Conservation (phyloP, 495 filamentous ascomycete species). For the Lepidopterella palustris region DNA sequence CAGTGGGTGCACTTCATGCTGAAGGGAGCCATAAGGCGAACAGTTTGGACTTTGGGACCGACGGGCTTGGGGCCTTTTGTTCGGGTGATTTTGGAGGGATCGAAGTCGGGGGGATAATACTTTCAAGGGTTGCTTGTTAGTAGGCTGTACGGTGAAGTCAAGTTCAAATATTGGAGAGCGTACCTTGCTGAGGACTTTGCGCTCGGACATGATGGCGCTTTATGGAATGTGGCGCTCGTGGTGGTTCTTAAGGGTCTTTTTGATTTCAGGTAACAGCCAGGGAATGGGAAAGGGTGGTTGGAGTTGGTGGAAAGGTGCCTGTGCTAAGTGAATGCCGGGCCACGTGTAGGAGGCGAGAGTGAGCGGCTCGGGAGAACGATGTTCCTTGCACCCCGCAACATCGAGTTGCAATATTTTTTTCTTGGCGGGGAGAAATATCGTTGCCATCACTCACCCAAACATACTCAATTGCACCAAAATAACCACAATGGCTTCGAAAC, state of each 20-base stretch:
- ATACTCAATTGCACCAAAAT: constrained; percentile 1
- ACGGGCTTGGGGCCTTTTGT: constrained; percentile 60
- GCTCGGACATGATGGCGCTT: constrained; percentile 77
- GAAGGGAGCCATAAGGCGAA: constrained; percentile 97
- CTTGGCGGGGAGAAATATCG: neutral
- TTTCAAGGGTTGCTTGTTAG: no score
- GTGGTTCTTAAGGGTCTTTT: no score
- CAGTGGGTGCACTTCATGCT: constrained; percentile 85
- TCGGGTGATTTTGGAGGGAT: constrained; percentile 75
- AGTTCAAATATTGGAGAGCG: no score
- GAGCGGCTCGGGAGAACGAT: no score
- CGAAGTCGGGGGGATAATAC: constrained; percentile 94
- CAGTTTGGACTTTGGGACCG: constrained; percentile 76
- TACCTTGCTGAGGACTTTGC: constrained; percentile 72
- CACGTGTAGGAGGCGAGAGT: no score
- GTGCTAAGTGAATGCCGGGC: no score
- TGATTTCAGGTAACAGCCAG: no score
- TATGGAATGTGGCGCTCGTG: no score
- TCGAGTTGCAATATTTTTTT: no score
- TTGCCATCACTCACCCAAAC: neutral
- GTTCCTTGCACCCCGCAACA: no score
- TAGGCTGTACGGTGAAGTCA: neutral
- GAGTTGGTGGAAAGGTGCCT: no score
- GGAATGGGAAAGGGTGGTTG: no score
- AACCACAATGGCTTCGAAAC: constrained; percentile 24